phyloP scores from a whole-genome alignment of 208 protist species.

The Acanthamoeba culbertsoni region DNA sequence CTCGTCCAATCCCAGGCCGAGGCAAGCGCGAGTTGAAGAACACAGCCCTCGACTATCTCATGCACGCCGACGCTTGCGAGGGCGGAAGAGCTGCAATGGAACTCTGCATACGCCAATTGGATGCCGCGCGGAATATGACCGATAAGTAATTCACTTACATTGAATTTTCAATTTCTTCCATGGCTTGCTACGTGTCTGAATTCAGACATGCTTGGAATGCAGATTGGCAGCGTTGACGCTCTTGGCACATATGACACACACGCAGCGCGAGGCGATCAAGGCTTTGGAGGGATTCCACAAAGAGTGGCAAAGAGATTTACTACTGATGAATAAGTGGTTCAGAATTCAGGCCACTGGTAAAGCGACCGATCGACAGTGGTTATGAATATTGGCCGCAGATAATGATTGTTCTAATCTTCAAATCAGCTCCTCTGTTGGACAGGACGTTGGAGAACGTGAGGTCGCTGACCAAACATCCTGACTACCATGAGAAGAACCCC shows the following conservation, averaged over 20 bases:
- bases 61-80: not conserved
- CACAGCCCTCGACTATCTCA: not conserved
- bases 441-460: not conserved
- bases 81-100: not conserved
- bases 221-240: not conserved
- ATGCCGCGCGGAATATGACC: not conserved
- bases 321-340: slow-evolving; percentile 26
- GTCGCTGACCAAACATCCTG: not conserved
- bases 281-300: not conserved
- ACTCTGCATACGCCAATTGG: not conserved
- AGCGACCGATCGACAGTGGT: not conserved
- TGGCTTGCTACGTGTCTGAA: not conserved
- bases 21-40: not conserved
- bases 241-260: not conserved
- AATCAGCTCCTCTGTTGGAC: not conserved
- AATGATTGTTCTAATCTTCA: not conserved
- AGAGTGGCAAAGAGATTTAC: not conserved
- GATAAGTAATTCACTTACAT: not conserved
- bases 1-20: not conserved
- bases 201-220: not conserved
- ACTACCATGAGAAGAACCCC: not conserved
- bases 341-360: not conserved
- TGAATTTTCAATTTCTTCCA: not conserved
- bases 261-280: not conserved
- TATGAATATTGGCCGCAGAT: not conserved